These are phyloP conservation scores for Teunomyces lycoperdinae DNA, from an alignment of 805 yeast genomes.

Conservation along the genomic window DNA sequence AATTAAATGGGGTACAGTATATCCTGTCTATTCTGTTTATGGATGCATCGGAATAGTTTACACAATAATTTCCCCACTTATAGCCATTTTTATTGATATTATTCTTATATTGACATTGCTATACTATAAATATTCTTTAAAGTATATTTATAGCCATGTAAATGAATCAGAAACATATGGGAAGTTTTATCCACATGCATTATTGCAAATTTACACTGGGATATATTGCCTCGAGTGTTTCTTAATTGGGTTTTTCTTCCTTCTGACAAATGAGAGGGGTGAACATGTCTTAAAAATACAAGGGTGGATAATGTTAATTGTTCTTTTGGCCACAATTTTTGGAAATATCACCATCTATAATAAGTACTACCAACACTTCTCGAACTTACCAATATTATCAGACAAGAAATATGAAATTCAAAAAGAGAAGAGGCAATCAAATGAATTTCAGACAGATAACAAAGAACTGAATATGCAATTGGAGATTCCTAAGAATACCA, in stretches of 20 bases:
- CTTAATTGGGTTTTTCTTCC: conserved; percentile 69
- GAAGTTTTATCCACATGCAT: conserved; percentile 65
- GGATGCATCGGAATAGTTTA: conserved; percentile 79
- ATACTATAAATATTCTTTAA: conserved; percentile 69
- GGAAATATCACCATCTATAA: conserved; percentile 53
- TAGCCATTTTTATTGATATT: conserved; percentile 62
- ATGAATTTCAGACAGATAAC: not conserved
- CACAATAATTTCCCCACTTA: conserved; percentile 75
- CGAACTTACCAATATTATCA: conserved; percentile 26
- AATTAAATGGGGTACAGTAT: conserved; percentile 76
- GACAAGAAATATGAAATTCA: conserved; percentile 12
- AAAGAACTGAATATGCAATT: conserved; percentile 3
- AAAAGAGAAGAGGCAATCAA: not conserved
- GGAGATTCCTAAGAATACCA: conserved; percentile 18
- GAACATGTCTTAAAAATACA: conserved; percentile 44
- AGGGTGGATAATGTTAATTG: conserved; percentile 50
- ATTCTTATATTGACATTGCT: conserved; percentile 47
- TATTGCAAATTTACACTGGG: conserved; percentile 77
- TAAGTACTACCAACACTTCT: conserved; percentile 32
- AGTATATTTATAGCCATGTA: conserved; percentile 50
- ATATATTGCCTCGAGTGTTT: conserved; percentile 78
- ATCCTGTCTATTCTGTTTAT: conserved; percentile 73
- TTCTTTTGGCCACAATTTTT: conserved; percentile 52
- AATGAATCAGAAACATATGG: conserved; percentile 69
- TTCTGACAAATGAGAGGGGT: conserved; percentile 51